Conservation (phyloP, 1,139 yeast species). For the Diutina ranongensis region DNA sequence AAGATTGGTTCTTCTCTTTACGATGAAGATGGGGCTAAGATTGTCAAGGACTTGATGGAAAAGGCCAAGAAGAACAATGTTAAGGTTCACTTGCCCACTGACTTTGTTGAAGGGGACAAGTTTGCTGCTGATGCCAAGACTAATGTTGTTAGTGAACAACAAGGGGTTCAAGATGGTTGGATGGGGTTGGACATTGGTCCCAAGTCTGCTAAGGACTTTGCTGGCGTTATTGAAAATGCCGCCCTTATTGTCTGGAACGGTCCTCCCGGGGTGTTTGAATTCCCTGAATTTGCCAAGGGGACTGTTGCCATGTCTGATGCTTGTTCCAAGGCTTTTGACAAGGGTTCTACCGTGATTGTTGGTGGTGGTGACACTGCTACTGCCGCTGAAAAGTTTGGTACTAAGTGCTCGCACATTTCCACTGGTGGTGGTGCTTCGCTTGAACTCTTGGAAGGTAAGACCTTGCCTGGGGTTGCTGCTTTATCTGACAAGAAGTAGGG, state of each 20-base stretch:
- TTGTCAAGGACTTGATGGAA: constrained; percentile 76
- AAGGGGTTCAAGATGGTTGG: constrained; percentile 89
- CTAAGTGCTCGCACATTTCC: constrained; percentile 89
- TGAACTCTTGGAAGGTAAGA: constrained; percentile 96
- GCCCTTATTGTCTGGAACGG: constrained; percentile 99
- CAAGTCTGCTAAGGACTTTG: constrained; percentile 66
- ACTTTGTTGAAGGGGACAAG: constrained; percentile 87
- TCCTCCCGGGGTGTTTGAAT: constrained; percentile 98
- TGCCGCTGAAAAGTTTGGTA: constrained; percentile 95
- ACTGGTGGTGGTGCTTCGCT: constrained; percentile 99
- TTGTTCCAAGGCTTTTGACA: constrained; percentile 71
- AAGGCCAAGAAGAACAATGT: constrained; percentile 94
- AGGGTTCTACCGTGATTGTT: constrained; percentile 88
- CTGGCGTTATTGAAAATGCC: constrained; percentile 73
- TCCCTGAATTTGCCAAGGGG: constrained; percentile 80
- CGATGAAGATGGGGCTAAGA: constrained; percentile 89
- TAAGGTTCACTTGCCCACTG: constrained; percentile 84
- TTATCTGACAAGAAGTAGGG: constrained; percentile 60
- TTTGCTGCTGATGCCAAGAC: constrained; percentile 82
- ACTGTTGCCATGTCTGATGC: constrained; percentile 84
- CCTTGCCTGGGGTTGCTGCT: constrained; percentile 91
- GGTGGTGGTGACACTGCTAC: constrained; percentile 99
- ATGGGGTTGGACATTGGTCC: constrained; percentile 95
- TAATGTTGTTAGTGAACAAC: constrained; percentile 69
- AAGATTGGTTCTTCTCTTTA: constrained; percentile 80